Evolutionary conservation across 2,329 filamentous ascomycete species (phyloP), one percentile per base, ranked within the genome.

Genomic region (Colletotrichum godetiae): DNA sequence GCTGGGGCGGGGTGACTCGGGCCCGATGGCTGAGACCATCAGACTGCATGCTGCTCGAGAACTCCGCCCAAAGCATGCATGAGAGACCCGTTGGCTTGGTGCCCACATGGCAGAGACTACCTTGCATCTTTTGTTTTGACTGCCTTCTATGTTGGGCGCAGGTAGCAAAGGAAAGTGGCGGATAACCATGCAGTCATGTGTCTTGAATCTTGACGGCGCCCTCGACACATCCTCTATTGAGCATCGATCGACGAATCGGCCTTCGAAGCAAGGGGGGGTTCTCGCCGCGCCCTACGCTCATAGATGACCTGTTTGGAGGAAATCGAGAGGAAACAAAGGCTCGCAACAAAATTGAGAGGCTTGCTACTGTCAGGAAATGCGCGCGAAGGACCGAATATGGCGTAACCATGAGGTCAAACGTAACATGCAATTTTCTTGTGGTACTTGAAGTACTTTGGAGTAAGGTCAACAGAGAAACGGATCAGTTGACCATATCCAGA

Each of bases 21-120:
- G 53, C 55, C 66, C 56, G 22, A 22, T 35, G 61, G 35, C 71
- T 71, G 67, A 66, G 60, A 62, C 71, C 58, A 46, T 10, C 13
- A 42, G 22, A 6, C 33, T 57, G 66, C 65, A 56, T 42, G 55
- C 66, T 33, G n/a, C 22, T 46, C 29, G 70, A 58, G 42, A 62
- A 52, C 24, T 62, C 49, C 11, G 27, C 57, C 58, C 55, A n/a
- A 15, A 37, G 27, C 35, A 58, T 10, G 55, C 64, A 60, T 67
- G 64, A 6, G 10, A 49, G 37, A 52, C 42, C 53, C 24, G 53
- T 58, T 19, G 24, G 11, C 53, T 58, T n/a, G 19, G 24, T 35
- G 35, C 35, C 46, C 35, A n/a, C 19, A 35, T 19, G 24, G 49
- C 62, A n/a, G 24, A 19, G 33, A 27, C 52, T 65, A 10, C 15